Evolutionary conservation across 257 asterid genomes (phyloP).

Genomic region (Ehretia macrophylla): DNA sequence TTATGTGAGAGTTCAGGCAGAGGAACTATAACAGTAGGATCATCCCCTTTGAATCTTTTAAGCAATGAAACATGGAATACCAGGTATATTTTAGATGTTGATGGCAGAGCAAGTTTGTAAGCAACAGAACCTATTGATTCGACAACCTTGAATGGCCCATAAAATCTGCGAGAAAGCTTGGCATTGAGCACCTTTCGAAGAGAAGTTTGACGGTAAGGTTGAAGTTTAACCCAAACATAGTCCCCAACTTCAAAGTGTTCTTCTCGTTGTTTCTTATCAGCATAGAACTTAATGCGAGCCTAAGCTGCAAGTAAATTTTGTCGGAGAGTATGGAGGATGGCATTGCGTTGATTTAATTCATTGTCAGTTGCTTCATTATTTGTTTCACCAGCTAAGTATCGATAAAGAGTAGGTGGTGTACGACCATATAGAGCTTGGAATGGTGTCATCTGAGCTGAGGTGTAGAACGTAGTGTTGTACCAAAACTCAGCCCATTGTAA

Average conservation of each 20-base stretch:
- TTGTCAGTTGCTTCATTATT: too few relatives aligned
- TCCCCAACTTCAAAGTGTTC: background rate
- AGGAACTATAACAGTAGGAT: background rate
- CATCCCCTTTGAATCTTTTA: too few relatives aligned
- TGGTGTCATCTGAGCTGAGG: too few relatives aligned
- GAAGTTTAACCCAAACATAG: background rate
- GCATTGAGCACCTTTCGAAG: accelerated
- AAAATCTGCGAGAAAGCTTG: background rate
- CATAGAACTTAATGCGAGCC: background rate
- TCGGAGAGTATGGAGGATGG: too few relatives aligned
- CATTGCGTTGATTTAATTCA: too few relatives aligned
- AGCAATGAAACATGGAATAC: background rate
- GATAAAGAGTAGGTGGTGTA: too few relatives aligned
- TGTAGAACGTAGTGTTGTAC: too few relatives aligned
- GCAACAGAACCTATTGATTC: background rate
- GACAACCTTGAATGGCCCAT: background rate
- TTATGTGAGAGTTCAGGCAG: background rate
- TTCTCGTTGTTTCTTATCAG: too few relatives aligned
- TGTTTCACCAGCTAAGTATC: too few relatives aligned
- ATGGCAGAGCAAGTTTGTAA: background rate
- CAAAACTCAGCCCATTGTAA: too few relatives aligned
- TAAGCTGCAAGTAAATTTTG: background rate
- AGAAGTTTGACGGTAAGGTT: background rate
- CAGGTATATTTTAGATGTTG: background rate
- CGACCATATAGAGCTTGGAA: too few relatives aligned